Percentiles rank a stretch among this genome's conserved stretches.
These are phyloP conservation scores for Ogataea nonfermentans DNA, from an alignment of 805 yeast species.

Conservation along the genomic window DNA sequence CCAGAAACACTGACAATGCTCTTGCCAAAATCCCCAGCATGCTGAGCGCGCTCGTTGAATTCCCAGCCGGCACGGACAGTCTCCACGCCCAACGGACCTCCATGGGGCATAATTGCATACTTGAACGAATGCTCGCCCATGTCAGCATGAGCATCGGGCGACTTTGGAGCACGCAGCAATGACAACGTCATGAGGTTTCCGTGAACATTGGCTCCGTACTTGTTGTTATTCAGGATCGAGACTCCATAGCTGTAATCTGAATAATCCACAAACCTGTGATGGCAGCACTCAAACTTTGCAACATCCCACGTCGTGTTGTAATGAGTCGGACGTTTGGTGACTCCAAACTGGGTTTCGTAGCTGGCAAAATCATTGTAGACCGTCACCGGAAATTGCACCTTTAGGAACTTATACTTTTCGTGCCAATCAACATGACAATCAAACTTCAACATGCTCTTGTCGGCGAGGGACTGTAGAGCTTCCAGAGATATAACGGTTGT, in stretches of 20 bases:
- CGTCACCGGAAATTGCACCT: slow-evolving; percentile 93
- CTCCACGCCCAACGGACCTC: slow-evolving; percentile 58
- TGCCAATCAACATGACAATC: slow-evolving; percentile 77
- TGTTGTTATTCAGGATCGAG: slow-evolving; percentile 74
- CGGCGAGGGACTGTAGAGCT: slow-evolving; percentile 42
- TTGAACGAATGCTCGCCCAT: slow-evolving; percentile 84
- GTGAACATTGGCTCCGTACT: slow-evolving; percentile 90
- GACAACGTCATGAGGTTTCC: slow-evolving; percentile 91
- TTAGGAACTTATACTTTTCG: slow-evolving; percentile 81
- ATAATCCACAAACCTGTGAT: slow-evolving; percentile 90
- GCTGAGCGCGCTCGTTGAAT: slow-evolving; percentile 57
- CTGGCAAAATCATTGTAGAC: slow-evolving; percentile 72
- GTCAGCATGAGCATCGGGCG: slow-evolving; percentile 93
- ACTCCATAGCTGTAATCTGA: slow-evolving; percentile 89
- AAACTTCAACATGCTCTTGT: slow-evolving; percentile 46
- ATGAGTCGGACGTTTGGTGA: slow-evolving; percentile 90
- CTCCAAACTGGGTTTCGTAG: slow-evolving; percentile 93
- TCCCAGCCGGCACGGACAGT: slow-evolving; percentile 76
- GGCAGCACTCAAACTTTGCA: slow-evolving; percentile 94
- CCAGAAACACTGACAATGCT: slow-evolving; percentile 39
- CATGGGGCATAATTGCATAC: slow-evolving; percentile 83
- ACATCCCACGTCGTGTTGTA: slow-evolving; percentile 95
- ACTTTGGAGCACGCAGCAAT: slow-evolving; percentile 84
- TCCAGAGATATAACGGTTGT: slow-evolving; percentile 68
- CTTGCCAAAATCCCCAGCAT: slow-evolving; percentile 16